Evolutionary conservation across 2,329 filamentous ascomycete genomes (phyloP), one percentile per base, ranked within the genome.

Genomic region (Pseudogymnoascus sp.): DNA sequence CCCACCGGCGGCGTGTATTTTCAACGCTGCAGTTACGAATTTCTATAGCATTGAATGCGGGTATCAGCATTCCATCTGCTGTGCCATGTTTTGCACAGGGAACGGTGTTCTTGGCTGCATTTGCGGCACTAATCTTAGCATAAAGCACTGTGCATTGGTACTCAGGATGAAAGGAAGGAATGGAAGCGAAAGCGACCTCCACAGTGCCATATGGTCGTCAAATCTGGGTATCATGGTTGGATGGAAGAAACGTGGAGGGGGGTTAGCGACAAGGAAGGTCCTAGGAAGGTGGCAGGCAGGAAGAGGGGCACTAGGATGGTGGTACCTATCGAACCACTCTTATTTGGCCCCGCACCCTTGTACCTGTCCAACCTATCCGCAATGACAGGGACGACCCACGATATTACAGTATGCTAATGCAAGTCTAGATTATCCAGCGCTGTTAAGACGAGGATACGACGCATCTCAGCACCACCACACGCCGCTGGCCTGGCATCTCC

Each of bases 371-470:
- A 33, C 50, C 5, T 19, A 28, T 57, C 50, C 28, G 50, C 50
- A 5, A n/a, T 57, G 50, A 33, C 26, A 33, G 26, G 50, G 50
- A 57, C 50, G 15, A 57, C 50, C 50, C n/a, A 57, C 50, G 28
- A 57, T 57, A 57, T 57, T 57, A 57, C 50, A 57, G 10, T 57
- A 33, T 57, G 50, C 50, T 57, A 57, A 57, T 57, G 50, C 50
- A 33, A 57, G 50, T 57, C 50, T 5, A 57, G 50, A 57, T 57
- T 57, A 57, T 57, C 17, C 50, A 19, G 13, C 11, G 50, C 28
- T 33, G n/a, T 4, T 13, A 19, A 9, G 5, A 57, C 28, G 28
- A 57, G 50, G 26, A 33, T 57, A 57, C 50, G 26, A 57, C 4
- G 19, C n/a, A 57, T 57, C 50, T 57, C 50, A 26, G 26, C 28